These are phyloP conservation scores for Rhodotorula sphaerocarpa DNA, from an alignment of 768 basidiomycete genomes.

Conservation along the genomic window DNA sequence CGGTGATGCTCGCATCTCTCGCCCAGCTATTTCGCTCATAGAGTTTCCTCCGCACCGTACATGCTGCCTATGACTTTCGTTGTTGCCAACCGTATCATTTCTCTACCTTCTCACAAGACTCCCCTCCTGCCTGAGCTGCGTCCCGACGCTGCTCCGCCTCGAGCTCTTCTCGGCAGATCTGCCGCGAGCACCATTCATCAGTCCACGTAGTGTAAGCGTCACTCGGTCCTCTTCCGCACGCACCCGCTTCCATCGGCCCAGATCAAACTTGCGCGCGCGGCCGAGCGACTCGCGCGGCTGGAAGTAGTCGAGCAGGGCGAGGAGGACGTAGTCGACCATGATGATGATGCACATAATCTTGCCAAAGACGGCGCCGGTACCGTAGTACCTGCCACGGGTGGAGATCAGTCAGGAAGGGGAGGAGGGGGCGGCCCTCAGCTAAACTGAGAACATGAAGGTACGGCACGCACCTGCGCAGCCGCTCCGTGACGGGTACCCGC, in stretches of 20 bases:
- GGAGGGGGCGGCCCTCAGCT: too few relatives aligned
- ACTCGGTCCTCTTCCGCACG: too few relatives aligned
- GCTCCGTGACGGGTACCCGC: slow-evolving; percentile 64
- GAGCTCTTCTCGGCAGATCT: slow-evolving; percentile 27
- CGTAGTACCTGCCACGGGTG: slow-evolving; percentile 54
- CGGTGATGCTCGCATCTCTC: slow-evolving; percentile 2
- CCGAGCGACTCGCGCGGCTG: slow-evolving; percentile 70
- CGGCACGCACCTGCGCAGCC: slow-evolving; percentile 60
- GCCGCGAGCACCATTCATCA: too few relatives aligned
- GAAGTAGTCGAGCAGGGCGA: slow-evolving; percentile 72
- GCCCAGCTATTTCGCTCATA: neutral
- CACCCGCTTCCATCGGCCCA: slow-evolving; percentile 25
- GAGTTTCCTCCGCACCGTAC: neutral
- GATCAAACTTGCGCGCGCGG: slow-evolving; percentile 47
- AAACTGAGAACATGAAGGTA: too few relatives aligned
- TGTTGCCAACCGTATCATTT: neutral
- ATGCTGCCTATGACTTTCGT: neutral
- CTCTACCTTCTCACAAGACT: neutral
- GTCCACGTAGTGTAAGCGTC: neutral
- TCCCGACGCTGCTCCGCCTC: neutral
- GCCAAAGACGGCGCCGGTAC: slow-evolving; percentile 71
- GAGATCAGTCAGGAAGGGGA: too few relatives aligned
- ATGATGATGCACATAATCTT: slow-evolving; percentile 81
- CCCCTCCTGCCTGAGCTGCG: too few relatives aligned
- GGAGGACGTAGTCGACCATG: slow-evolving; percentile 81